These are phyloP conservation scores for Cystobasidium onofrii DNA, from an alignment of 768 basidiomycete genomes.

Conservation along the genomic window DNA sequence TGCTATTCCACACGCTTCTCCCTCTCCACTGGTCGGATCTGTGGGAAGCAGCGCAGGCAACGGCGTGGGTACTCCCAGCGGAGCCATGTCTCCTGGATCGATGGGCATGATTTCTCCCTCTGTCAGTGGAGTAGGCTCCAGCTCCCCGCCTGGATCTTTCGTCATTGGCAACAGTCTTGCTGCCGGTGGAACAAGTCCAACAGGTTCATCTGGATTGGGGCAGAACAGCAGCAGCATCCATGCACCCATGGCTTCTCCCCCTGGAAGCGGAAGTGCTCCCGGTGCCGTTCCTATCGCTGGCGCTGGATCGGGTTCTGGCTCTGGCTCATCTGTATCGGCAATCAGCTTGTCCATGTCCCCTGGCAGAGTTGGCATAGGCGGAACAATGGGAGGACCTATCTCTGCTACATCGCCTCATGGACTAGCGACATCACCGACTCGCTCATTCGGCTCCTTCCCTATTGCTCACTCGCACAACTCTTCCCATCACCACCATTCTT, in stretches of 20 bases:
- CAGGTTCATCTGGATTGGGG: not conserved
- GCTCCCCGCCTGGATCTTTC: not conserved
- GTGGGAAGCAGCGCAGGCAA: not conserved
- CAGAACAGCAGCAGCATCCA: not conserved
- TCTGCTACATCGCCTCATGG: not conserved
- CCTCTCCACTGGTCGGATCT: constrained; percentile 5
- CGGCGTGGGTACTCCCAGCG: not conserved
- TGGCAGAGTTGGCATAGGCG: constrained; percentile 22
- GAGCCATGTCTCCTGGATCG: not conserved
- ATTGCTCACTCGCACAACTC: not conserved
- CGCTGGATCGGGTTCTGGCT: not conserved
- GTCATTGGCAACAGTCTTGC: not conserved
- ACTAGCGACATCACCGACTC: constrained; percentile 24
- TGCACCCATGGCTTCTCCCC: not conserved
- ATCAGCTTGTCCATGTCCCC: constrained; percentile 26
- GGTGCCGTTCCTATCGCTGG: not conserved
- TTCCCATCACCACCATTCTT: not conserved
- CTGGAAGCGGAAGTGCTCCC: not conserved
- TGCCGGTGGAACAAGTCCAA: not conserved
- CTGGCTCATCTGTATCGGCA: not conserved
- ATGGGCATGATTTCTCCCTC: not conserved
- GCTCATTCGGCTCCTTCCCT: constrained; percentile 14
- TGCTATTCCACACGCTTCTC: constrained; percentile 39
- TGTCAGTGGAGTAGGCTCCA: not conserved
- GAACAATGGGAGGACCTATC: not conserved